Base-by-base conservation (phyloP, 2,329 filamentous ascomycete genomes). In the Sporothrix variecibatus region DNA sequence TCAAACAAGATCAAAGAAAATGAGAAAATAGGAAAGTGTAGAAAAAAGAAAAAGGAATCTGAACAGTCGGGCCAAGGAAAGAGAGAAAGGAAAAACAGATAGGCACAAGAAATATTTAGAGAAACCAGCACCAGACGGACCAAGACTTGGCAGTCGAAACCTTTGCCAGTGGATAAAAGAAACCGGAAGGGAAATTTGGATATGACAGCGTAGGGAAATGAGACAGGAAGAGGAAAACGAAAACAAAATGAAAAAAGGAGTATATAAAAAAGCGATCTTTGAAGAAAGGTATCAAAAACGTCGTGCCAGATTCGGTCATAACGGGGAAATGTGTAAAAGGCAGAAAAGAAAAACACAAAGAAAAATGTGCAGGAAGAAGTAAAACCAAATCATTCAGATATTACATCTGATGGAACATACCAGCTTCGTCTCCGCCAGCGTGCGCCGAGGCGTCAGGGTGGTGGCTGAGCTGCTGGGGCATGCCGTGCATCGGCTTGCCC, bases 321-420 rank as follows among this genome's bases (percentile, higher is more conserved):
- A 79, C 79, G 78, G 80, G 78, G 76, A 69, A 75, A 73, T 40
- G 38, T 67, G 72, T 76, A 70, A 75, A 62, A 51, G 70, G 12
- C 23, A 71, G 60, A 15, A 69, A 74, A 79, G 11, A 28, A 64
- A 67, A 20, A 34, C 17, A 67, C 7, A 1, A 23, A 60, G 60
- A 1, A 67, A 64, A 31, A 34, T 31, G 46, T 56, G 51, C 9
- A 28, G 12, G 9, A 12, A 9, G 7, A 72, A 51, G 56, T 7
- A 51, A 72, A 70, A 68, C 40, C n/a, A 20, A 68, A 34, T 46
- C 75, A 76, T 76, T 76, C 80, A 80, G 78, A 88, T 17, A 17
- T 56, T 90, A 96, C 91, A 96, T 94, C 87, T 94, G 93, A 88
- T 94, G 92, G 88, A 95, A 97, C 94, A 97, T 97, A 97, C 94